Evolutionary conservation across 441 rosid genomes (phyloP), one percentile per base, ranked within the genome.

Genomic region (Pelargonium cotyledonis): DNA sequence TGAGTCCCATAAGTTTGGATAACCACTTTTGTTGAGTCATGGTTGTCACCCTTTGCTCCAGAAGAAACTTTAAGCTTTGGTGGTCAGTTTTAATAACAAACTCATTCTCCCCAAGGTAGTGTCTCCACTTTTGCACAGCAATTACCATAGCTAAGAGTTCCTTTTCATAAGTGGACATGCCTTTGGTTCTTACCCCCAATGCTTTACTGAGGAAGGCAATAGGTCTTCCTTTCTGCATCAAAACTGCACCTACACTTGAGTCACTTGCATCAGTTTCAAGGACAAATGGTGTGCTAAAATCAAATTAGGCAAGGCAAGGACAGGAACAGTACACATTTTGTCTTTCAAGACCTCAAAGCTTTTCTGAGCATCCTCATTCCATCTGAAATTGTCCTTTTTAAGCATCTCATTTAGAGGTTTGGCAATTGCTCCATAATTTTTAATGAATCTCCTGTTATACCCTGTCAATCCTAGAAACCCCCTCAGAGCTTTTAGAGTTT

Each of bases 31-130:
- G 65, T 12, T 58, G 66, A 1, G 5, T n/a, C 3, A 43, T 26
- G 11, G 15, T 72, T 0, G 58, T 29, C 1, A 72, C 7, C 2
- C 29, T 63, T 6, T 72, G 70, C 8, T 41, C 11, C 2, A 66
- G 0, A 0, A 66, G 5, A 5, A 8, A 47, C 4, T 23, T 7
- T 0, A 72, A 6, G 0, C 65, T 41, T 0, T 7, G 12, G 41
- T 72, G 66, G 8, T 72, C 19, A 0, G 66, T 71, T 4, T 1
- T 3, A 0, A 71, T 53, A 1, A 65, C 7, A 14, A 71, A 71
- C 1, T 16, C 3, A 19, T 51, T 14, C 0, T 16, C 65, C 0
- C 51, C 0, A n/a, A 71, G 7, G 11, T 71, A 71, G 0, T 38
- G 58, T 0, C 40, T 5, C 64, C 73, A 51, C 12, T 71, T 71